phyloP scores from a whole-genome alignment of 495 filamentous ascomycete genomes.

The Delitschia confertaspora region DNA sequence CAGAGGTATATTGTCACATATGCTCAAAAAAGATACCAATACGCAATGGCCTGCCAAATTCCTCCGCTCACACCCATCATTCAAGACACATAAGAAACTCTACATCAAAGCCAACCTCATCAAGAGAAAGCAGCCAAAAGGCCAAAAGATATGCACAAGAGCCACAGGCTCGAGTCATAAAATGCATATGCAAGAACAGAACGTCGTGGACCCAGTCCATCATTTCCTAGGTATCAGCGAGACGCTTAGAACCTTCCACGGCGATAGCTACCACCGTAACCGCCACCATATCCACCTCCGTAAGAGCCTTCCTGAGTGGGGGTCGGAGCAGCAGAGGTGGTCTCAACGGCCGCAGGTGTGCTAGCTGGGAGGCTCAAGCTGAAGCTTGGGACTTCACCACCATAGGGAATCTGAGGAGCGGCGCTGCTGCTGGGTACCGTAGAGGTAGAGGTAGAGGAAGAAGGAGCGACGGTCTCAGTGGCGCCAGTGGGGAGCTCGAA shows the following conservation, averaged over 20 bases:
- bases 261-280: slow-evolving; percentile 4
- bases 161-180: slow-evolving; percentile 3
- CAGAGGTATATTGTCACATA: no score
- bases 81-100: no score
- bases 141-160: slow-evolving; percentile 7
- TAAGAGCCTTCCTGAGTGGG: slow-evolving; percentile 2
- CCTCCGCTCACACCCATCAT: no score
- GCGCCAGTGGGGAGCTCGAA: slow-evolving; percentile 1
- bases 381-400: slow-evolving; percentile 1
- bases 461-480: no score
- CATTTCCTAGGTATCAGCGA: background rate
- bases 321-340: slow-evolving; percentile 1
- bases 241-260: slow-evolving; percentile 10
- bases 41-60: no score
- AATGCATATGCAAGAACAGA: background rate
- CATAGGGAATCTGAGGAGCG: slow-evolving; percentile 1
- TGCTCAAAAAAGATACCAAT: no score
- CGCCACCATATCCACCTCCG: slow-evolving; percentile 10
- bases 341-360: slow-evolving; percentile 3
- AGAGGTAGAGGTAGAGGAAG: background rate
- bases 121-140: background rate
- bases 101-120: no score
- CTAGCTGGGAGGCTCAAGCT: slow-evolving; percentile 6
- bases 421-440: background rate
- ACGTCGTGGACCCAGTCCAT: no score